These are phyloP conservation scores for Diddensiella transvaalensis DNA, from an alignment of 805 yeast species.

Conservation along the genomic window DNA sequence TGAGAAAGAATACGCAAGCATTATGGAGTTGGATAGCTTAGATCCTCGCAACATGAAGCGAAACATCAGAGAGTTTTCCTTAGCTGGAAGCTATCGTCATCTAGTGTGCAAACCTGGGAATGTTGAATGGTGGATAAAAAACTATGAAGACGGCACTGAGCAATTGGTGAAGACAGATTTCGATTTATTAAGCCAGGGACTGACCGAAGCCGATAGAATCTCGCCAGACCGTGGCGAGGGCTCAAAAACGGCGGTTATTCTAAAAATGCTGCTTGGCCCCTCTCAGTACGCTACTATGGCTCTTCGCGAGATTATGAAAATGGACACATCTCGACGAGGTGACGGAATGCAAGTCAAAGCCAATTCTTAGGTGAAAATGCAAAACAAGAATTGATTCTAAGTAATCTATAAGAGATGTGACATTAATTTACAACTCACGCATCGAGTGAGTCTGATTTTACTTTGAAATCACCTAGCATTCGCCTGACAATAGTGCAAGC, in stretches of 20 bases:
- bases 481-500: constrained; percentile 33
- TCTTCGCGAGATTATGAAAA: constrained; percentile 78
- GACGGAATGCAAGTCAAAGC: constrained; percentile 19
- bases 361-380: neutral
- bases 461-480: constrained; percentile 35
- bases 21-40: constrained; percentile 74
- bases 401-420: too few species aligned
- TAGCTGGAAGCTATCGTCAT: constrained; percentile 84
- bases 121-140: constrained; percentile 58
- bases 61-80: constrained; percentile 80
- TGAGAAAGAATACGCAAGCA: constrained; percentile 56
- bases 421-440: too few species aligned
- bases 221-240: constrained; percentile 37
- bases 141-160: constrained; percentile 61
- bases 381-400: neutral
- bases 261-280: constrained; percentile 73
- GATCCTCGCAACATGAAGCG: constrained; percentile 85
- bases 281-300: constrained; percentile 99
- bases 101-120: constrained; percentile 63
- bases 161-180: constrained; percentile 79
- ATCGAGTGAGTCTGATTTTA: neutral
- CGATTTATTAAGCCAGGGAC: constrained; percentile 43
- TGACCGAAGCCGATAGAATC: constrained; percentile 15
- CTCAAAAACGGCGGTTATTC: constrained; percentile 60
- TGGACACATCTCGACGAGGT: constrained; percentile 28